A percentile compares a stretch with the other conserved stretches of the same genome.
Evolutionary conservation across 768 basidiomycete genomes (phyloP).

Genomic region (Lentinula edodes): DNA sequence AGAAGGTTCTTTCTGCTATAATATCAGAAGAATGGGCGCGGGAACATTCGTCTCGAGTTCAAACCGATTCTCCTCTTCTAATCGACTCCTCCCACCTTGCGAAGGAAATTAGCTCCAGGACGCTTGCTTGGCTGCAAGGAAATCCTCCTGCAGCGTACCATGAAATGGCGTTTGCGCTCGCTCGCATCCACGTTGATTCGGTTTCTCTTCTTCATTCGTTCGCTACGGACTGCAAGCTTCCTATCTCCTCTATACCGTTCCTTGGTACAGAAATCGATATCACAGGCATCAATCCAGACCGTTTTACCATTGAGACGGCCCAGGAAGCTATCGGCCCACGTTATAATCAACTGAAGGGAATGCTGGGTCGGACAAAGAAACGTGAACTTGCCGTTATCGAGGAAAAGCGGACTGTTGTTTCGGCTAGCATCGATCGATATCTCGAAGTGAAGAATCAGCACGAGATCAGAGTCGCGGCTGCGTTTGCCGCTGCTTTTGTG

Average conservation of each 20-base stretch:
- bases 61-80: constrained; percentile 30
- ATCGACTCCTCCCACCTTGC: constrained; percentile 56
- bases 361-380: constrained; percentile 74
- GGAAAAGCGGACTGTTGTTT: constrained; percentile 69
- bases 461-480: constrained; percentile 82
- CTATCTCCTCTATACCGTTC: constrained; percentile 70
- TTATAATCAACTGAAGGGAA: constrained; percentile 71
- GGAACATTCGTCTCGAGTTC: constrained; percentile 31
- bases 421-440: constrained; percentile 72
- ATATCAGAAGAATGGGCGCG: constrained; percentile 91
- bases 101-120: constrained; percentile 60
- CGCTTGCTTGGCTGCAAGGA: constrained; percentile 69
- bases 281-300: constrained; percentile 52
- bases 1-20: constrained; percentile 80
- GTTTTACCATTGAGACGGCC: constrained; percentile 79
- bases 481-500: constrained; percentile 88
- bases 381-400: constrained; percentile 64
- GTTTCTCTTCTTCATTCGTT: constrained; percentile 78
- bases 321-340: constrained; percentile 62
- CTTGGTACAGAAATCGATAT: constrained; percentile 77
- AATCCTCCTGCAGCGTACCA: constrained; percentile 76
- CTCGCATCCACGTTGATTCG: constrained; percentile 77
- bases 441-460: constrained; percentile 77
- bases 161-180: constrained; percentile 82
- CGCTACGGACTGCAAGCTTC: constrained; percentile 80